Base-by-base conservation (phyloP, 1,284 basidiomycete genomes). In the Ceratobasidium sp. region DNA sequence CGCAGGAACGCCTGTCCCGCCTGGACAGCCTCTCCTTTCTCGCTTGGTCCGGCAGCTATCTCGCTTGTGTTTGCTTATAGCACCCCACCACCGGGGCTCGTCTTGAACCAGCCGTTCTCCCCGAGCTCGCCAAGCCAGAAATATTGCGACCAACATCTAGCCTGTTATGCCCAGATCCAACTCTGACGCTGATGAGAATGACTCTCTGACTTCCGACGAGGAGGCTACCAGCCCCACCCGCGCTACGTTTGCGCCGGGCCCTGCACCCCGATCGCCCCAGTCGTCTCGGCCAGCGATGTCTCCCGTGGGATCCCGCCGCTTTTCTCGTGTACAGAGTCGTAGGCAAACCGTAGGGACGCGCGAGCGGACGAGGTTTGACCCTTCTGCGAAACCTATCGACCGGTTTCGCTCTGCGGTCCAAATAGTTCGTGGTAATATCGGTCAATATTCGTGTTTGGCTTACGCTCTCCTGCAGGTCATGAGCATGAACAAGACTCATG, bases 161-260 rank as follows among this genome's bases (percentile, higher is more conserved):
- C 51, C 25, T 5, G 46, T 11, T 2, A 70, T 70, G 67, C 67
- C 67, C 44, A 70, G 56, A 28, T 70, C 67, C 33, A 70, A 70
- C 56, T 70, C 67, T 70, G 67, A 70, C 18, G 67, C 67, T 51
- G 67, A 70, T 28, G 67, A 70, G 67, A 70, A 70, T 16, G 67
- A 70, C 12, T 70, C 67, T 59, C 67, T 70, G 28, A 70, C 67
- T 51, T 70, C 67, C 36, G 67, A 70, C 44, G 67, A 70, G 30
- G 67, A 70, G 44, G 46, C 56, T 21, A 40, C 53, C 18, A 49
- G 66, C 16, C 66, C 66, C n/a, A 69, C 53, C 42, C 59, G 59
- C n/a, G 59, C 59, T 30, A n/a, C 40, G 16, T 61, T 61, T 61
- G 38, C 59, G 42, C 59, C 59, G 42, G 59, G 59, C 11, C 59